A percentile compares a stretch with the other conserved stretches of the same genome.
These are phyloP conservation scores for Dothistroma septosporum DNA, from an alignment of 2,329 filamentous ascomycete species.

Conservation along the genomic window DNA sequence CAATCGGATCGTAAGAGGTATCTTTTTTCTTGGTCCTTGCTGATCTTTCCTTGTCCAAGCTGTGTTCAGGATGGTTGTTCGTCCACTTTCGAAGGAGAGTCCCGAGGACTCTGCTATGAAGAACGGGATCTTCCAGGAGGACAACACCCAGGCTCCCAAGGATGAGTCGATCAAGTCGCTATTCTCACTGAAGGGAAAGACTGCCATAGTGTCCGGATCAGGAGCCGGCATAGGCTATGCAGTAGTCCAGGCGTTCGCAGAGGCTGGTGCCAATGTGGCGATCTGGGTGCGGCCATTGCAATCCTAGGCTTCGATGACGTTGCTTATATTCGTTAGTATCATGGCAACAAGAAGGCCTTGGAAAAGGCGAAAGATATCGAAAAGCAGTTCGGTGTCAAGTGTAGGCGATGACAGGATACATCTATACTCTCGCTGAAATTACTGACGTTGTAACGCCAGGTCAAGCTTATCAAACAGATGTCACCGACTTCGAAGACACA, in stretches of 20 bases:
- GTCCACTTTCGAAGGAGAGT: constrained; percentile 13
- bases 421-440: constrained; percentile 33
- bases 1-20: not conserved
- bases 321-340: constrained; percentile 30
- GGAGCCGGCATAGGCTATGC: constrained; percentile 35
- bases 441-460: constrained; percentile 3
- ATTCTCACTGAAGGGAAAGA: constrained; percentile 35
- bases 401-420: constrained; percentile 39
- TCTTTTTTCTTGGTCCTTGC: not conserved
- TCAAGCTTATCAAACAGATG: constrained; percentile 50
- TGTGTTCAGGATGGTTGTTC: constrained; percentile 4
- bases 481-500: constrained; percentile 54
- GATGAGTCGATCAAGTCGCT: constrained; percentile 25
- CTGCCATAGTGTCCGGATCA: constrained; percentile 36
- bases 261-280: constrained; percentile 44
- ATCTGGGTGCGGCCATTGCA: constrained; percentile 32
- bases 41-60: not conserved
- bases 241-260: constrained; percentile 34
- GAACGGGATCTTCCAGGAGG: constrained; percentile 34
- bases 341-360: constrained; percentile 35
- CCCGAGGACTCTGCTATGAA: constrained; percentile 35
- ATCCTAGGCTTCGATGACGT: not conserved
- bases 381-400: constrained; percentile 34
- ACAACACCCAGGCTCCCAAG: constrained; percentile 35
- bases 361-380: constrained; percentile 32